Base-by-base conservation (phyloP, 2,329 filamentous ascomycete species). In the Cladosporium colombiae region DNA sequence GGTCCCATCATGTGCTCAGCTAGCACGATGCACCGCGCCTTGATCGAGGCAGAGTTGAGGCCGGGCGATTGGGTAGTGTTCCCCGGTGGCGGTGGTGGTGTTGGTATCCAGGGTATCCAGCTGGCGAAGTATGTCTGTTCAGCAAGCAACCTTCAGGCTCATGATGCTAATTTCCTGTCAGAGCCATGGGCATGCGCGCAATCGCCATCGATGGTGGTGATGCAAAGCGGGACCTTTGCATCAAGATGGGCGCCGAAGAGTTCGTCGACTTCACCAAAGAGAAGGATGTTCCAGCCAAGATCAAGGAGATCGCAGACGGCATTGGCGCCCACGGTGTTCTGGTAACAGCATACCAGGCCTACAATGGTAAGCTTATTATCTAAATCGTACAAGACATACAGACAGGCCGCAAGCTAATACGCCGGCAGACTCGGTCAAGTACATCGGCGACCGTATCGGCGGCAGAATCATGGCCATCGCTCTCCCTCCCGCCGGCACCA, bases 1-100 rank as follows among this genome's bases (percentile, higher is more conserved):
- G 86, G 82, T 0, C 86, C 86, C 0, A 82, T 88, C 66, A 87
- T 88, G 84, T 88, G 86, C 75, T 81, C 78, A 52, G 84, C 83
- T 0, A 82, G 81, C 7, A 88, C 86, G 1, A 84, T 87, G 67
- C 86, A 88, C 73, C 81, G 83, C 2, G 83, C 85, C 2, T 76
- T 88, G 59, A 79, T 82, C 14, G 82, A 85, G 49, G 83, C 82
- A 0, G 79, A 77, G 1, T 75, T 86, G 4, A 77, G 77, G 65
- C 76, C 84, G 0, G 83, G 84, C 11, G 77, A 86, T 59, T 87
- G 83, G 82, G 82, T 83, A 0, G 81, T 83, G 18, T 85, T 86
- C 68, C 82, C 83, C 4, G 84, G 84, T 18, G 83, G 82, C 0
- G 85, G 81, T 21, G 81, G 85, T 10, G 85, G 82, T 18, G 82